Evolutionary conservation across 2,329 filamentous ascomycete genomes (phyloP), one percentile per base, ranked within the genome.

Genomic region (Coleophoma crateriformis): DNA sequence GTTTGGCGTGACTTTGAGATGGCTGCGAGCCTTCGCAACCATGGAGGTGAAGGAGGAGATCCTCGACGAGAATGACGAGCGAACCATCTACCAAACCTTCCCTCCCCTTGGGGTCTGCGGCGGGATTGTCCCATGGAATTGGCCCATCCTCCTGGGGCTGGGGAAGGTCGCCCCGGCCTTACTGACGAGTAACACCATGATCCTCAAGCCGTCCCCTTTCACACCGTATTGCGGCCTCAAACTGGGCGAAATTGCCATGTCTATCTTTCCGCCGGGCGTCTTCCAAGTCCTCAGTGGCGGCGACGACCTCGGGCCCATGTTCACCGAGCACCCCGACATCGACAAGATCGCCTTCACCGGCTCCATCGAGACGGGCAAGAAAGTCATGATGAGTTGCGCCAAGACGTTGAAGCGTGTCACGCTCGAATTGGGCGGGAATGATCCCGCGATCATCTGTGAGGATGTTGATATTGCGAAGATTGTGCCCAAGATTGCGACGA

Each of bases 41-140:
- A 47, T 48, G 44, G 33, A 49, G 38, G 19, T 49, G 15, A 46
- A 49, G 33, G 48, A 49, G 11, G 48, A 45, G 17, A n/a, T 49
- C 6, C 34, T 49, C 10, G 41, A 39, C 12, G 48, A 49, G 12
- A 46, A 45, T 19, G 48, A 49, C 19, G 47, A 45, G 33, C 43
- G 43, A 8, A 43, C 19, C 14, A 39, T 47, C 11, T 42, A 20
- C 5, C 49, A 47, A 22, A 38, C 73, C 67, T 13, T 71, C 57
- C 62, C 64, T 15, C 76, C 76, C 0, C 66, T 78, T 43, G 76
- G 77, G 33, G 69, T 77, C 3, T 67, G 71, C 2, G 74, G 69
- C 15, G 79, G 73, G 51, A 81, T 83, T 55, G 75, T 77, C 14
- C 79, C 79, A 1, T 84, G 80, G 79, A 84, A 83, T 60, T 82